Evolutionary conservation across 2,329 filamentous ascomycete genomes (phyloP).

Genomic region (Harringtonia aguacate): DNA sequence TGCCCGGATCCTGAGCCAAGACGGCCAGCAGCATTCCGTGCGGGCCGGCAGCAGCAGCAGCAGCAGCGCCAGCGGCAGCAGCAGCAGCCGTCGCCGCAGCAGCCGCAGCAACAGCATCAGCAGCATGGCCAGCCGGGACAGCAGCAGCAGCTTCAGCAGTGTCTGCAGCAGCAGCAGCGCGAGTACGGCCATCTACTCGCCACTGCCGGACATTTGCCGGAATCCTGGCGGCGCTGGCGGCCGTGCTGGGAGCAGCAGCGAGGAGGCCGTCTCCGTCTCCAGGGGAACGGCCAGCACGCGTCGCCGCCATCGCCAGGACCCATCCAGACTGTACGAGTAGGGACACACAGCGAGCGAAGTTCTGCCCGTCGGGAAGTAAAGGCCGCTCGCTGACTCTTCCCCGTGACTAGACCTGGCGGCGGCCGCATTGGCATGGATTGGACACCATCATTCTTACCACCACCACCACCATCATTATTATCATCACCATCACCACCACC

Average conservation of each 20-base stretch:
- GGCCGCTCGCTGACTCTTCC: no score
- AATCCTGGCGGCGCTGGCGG: background rate
- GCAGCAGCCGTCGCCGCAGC: constrained; percentile 4
- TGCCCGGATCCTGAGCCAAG: constrained; percentile 5
- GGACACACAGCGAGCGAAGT: background rate
- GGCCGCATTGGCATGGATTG: no score
- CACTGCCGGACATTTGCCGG: background rate
- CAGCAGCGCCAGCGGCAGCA: background rate
- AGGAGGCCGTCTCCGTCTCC: background rate
- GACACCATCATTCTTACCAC: no score
- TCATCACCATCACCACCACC: no score
- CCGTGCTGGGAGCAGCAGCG: background rate
- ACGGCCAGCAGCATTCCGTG: background rate
- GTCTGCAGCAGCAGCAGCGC: constrained; percentile 1
- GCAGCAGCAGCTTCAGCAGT: constrained; percentile 1
- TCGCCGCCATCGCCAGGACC: background rate
- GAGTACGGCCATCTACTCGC: constrained; percentile 2
- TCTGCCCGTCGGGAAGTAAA: background rate
- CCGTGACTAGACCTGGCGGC: no score
- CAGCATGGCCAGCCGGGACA: constrained; percentile 7
- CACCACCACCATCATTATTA: no score
- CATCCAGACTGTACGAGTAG: background rate
- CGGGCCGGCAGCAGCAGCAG: background rate
- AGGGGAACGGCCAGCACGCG: background rate
- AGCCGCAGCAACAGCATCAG: constrained; percentile 3